phyloP scores from a whole-genome alignment of 1,139 yeast genomes.

The Saccharomyces pastorianus region DNA sequence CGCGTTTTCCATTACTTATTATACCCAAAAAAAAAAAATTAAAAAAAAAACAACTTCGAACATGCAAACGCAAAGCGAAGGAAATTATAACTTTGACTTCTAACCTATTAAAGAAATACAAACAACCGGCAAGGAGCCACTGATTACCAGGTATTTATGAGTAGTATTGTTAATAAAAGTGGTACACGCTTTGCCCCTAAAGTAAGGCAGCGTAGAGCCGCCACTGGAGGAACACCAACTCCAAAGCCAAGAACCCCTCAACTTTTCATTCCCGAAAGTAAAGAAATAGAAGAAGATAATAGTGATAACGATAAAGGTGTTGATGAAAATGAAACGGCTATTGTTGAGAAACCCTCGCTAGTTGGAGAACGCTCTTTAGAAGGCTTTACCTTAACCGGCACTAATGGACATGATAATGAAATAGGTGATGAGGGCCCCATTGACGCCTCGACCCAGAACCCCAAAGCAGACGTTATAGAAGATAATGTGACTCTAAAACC shows the following conservation, averaged over 20 bases:
- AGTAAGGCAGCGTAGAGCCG: slow-evolving; percentile 32
- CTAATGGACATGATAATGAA: neutral
- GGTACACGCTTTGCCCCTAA: slow-evolving; percentile 37
- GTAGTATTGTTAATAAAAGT: slow-evolving; percentile 35
- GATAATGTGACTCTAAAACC: neutral
- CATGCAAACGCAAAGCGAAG: neutral
- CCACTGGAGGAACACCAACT: slow-evolving; percentile 6
- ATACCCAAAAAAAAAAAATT: neutral
- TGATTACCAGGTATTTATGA: slow-evolving; percentile 15
- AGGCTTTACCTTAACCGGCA: neutral
- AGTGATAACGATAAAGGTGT: slow-evolving; percentile 5
- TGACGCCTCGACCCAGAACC: slow-evolving; percentile 8
- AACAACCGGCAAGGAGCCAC: neutral
- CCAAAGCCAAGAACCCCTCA: slow-evolving; percentile 3
- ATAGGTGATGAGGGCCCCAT: slow-evolving; percentile 8
- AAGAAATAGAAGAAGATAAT: slow-evolving; percentile 5
- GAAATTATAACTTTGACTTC: neutral
- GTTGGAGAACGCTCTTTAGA: neutral
- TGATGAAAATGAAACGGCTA: slow-evolving; percentile 1
- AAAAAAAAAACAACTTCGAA: neutral
- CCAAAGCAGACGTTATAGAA: slow-evolving; percentile 2
- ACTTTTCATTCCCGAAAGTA: neutral
- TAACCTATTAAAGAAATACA: neutral
- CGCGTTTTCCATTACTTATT: neutral
- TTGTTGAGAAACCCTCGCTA: neutral